phyloP scores from a whole-genome alignment of 192 early-diverging fungal genomes.

The Rhizophagus sp. region DNA sequence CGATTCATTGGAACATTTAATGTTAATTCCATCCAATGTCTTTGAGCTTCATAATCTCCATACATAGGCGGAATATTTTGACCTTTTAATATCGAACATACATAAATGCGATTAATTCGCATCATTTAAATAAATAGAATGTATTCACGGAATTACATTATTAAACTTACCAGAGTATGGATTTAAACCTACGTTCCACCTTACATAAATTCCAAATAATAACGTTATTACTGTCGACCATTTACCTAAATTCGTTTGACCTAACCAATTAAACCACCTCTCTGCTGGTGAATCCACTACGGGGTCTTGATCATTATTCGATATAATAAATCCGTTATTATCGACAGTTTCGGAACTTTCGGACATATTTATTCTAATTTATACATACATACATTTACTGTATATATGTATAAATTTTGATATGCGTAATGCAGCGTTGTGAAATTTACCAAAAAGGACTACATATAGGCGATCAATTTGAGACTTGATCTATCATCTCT shows the following conservation, averaged over 20 bases:
- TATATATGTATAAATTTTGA: too few species aligned
- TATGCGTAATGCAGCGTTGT: too few species aligned
- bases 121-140: not conserved
- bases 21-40: slow-evolving; percentile 99
- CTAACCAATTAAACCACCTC: slow-evolving; percentile 17
- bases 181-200: slow-evolving; percentile 65
- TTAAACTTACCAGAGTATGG: slow-evolving; percentile 70
- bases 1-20: slow-evolving; percentile 66
- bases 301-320: not conserved
- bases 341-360: not conserved
- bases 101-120: not conserved
- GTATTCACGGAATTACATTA: not conserved
- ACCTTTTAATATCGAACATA: slow-evolving; percentile 38
- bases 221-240: slow-evolving; percentile 33
- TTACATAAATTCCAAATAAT: slow-evolving; percentile 58
- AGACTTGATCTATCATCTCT: too few species aligned
- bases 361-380: not conserved
- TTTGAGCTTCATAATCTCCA: slow-evolving; percentile 98
- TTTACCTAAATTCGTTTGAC: not conserved
- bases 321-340: not conserved
- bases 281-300: not conserved
- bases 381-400: too few species aligned
- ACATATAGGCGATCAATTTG: too few species aligned
- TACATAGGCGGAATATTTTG: slow-evolving; percentile 70
- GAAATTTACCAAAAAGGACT: too few species aligned